Base-by-base conservation (phyloP, 192 early-diverging fungal genomes). In the Podila epigama region DNA sequence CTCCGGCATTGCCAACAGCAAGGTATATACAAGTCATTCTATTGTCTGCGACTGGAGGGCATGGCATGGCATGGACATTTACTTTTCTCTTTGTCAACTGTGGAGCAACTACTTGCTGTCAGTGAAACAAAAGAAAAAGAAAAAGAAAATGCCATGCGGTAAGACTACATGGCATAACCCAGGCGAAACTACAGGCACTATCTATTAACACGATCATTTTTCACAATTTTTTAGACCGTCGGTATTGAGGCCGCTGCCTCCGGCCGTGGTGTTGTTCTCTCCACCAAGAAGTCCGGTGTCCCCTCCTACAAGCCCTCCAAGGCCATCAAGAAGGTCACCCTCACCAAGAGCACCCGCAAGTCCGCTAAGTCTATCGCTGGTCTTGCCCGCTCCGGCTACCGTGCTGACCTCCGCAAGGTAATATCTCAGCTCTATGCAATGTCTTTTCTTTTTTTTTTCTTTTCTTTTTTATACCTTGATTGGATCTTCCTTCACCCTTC, bases 1-100 rank as follows among this genome's bases (percentile, higher is more conserved):
- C 87, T 90, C 91, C 79, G 92, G 91, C 58, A 52, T 95, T 77
- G 91, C 91, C 64, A 89, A 90, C 88, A 82, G 82, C 60, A 92
- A 92, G 92, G 89, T 89, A 80, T 20, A 48, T 48, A 22, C 20
- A 18, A 22, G 6, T 48, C n/a, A n/a, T n/a, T n/a, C n/a, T n/a
- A n/a, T n/a, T n/a, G n/a, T n/a, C n/a, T n/a, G n/a, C n/a, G n/a
- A n/a, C n/a, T n/a, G n/a, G n/a, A n/a, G n/a, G n/a, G n/a, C n/a
- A n/a, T n/a, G n/a, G n/a, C n/a, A n/a, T n/a, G n/a, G n/a, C n/a
- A n/a, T n/a, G n/a, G n/a, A n/a, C n/a, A n/a, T n/a, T n/a, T n/a
- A n/a, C n/a, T n/a, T n/a, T n/a, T n/a, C n/a, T n/a, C n/a, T n/a
- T n/a, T n/a, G n/a, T n/a, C n/a, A n/a, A n/a, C n/a, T n/a, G n/a